Evolutionary conservation across 495 filamentous ascomycete species (phyloP).

Genomic region (Penicillium canariense): DNA sequence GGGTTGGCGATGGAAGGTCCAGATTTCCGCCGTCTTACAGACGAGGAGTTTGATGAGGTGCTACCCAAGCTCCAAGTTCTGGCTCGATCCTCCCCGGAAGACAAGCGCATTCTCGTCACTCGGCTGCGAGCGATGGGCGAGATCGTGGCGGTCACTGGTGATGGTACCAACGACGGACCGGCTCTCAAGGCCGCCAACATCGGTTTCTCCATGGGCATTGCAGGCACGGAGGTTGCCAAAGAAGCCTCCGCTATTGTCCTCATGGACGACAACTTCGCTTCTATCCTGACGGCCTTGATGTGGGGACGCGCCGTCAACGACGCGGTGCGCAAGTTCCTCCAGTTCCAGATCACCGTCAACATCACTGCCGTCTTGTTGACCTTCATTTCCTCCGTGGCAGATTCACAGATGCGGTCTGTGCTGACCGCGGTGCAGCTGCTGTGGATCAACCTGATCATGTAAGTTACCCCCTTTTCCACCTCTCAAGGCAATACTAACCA

Average conservation of each 20-base stretch:
- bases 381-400: conserved; percentile 77
- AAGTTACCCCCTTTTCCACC: no score
- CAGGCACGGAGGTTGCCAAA: conserved; percentile 89
- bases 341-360: conserved; percentile 92
- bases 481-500: no score
- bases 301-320: conserved; percentile 91
- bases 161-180: conserved; percentile 89
- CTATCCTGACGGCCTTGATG: conserved; percentile 82
- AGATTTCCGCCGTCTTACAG: conserved; percentile 69
- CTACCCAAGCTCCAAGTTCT: conserved; percentile 80
- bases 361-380: conserved; percentile 84
- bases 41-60: conserved; percentile 66
- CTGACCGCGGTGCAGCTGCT: conserved; percentile 83
- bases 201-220: conserved; percentile 89
- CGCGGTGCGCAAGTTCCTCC: conserved; percentile 85
- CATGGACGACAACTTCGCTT: conserved; percentile 91
- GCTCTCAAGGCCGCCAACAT: conserved; percentile 85
- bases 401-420: conserved; percentile 62
- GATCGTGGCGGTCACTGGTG: conserved; percentile 90
- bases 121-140: conserved; percentile 80
- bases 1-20: conserved; percentile 84
- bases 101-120: conserved; percentile 78
- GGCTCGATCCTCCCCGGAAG: conserved; percentile 79
- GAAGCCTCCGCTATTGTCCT: conserved; percentile 89
- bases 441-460: conserved; percentile 94